Base-by-base conservation (phyloP, 768 basidiomycete species). In the Calocera cornea region DNA sequence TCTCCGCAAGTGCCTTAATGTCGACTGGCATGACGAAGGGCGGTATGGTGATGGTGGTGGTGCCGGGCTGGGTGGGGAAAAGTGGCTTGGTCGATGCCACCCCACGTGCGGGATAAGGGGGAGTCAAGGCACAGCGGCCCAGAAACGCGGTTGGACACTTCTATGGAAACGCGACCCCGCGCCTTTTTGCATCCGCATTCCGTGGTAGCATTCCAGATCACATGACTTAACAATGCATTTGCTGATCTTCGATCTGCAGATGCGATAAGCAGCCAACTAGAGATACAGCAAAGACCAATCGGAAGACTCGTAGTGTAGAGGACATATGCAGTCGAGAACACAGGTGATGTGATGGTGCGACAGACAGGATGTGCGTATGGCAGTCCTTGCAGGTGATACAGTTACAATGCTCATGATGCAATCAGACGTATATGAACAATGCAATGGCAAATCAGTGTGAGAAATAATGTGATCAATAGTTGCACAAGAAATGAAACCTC, bases 81-180 rank as follows among this genome's bases (percentile, higher is more conserved):
- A 24, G 16, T 19, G 19, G 54, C 31, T 60, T 33, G 31, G 54
- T 60, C 31, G 54, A 2, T 60, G 31, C 31, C 54, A 47, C 27
- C 54, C 31, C 54, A 60, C 54, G 31, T 60, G 54, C 54, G 31
- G 54, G 19, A 24, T 29, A 33, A 60, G 54, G 31, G 54, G 54
- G 14, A 22, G 12, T n/a, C 49, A 60, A 60, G 14, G 54, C 54
- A 60, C 54, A 33, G 19, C 2, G 2, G 16, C 22, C 27, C 22
- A 11, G 7, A 11, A 19, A 60, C 2, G 8, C 2, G 2, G 54
- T 10, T 33, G 27, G 31, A 60, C 19, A 60, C 54, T 60, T 33
- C 54, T 33, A 29, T 60, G 54, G 54, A 60, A 60, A 60, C 54
- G 54, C 54, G 54, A 60, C 54, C 27, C 54, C 54, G 54, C 54